Conservation (phyloP, 139 green algal genomes). For the Closterium sp. region DNA sequence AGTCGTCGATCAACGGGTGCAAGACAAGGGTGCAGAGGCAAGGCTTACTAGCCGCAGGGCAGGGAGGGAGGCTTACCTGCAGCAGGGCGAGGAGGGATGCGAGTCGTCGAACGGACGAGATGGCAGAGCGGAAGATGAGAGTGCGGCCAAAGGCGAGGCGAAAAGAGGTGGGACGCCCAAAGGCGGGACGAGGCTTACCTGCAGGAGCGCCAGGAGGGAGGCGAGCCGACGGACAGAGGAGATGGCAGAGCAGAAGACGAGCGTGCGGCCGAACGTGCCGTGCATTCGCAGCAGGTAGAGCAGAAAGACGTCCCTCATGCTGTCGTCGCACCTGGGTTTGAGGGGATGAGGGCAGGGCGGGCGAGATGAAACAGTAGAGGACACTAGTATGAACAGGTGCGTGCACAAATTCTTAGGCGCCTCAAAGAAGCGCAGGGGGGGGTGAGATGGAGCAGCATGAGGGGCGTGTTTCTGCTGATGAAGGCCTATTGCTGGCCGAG, state of each 20-base stretch:
- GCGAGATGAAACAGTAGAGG: no score
- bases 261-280: slow-evolving; percentile 67
- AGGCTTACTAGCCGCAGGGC: slow-evolving; percentile 66
- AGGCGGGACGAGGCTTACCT: no score
- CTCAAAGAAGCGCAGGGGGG: no score
- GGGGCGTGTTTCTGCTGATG: no score
- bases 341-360: no score
- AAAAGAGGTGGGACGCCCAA: no score
- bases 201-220: slow-evolving; percentile 80
- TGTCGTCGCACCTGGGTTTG: not conserved
- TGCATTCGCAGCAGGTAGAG: slow-evolving; percentile 59
- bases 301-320: not conserved
- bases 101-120: slow-evolving; percentile 71
- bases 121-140: slow-evolving; percentile 92
- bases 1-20: no score
- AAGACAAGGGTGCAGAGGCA: no score
- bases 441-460: no score
- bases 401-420: no score
- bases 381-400: no score
- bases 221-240: slow-evolving; percentile 70
- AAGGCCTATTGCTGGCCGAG: no score
- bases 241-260: slow-evolving; percentile 97
- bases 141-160: slow-evolving; percentile 63
- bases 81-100: slow-evolving; percentile 80
- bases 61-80: slow-evolving; percentile 78